Percentiles rank a stretch among this genome's conserved stretches.
These are phyloP conservation scores for Paramecium tetraurelia DNA, from an alignment of 73 alveolate genomes.

Conservation along the genomic window DNA sequence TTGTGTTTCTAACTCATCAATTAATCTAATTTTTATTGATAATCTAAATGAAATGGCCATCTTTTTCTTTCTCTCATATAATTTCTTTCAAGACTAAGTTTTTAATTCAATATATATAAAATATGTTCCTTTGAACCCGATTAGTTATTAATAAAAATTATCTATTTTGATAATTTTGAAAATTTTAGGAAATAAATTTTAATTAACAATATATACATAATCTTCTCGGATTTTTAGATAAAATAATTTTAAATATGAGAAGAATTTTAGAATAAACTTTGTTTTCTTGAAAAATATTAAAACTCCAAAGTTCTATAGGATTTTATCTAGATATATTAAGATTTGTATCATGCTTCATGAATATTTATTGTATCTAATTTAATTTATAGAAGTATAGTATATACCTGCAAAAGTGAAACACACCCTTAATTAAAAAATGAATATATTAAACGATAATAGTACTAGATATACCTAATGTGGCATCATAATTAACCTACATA, in stretches of 20 bases:
- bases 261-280: neutral
- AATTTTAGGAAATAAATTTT: too few relatives aligned
- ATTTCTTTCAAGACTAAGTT: too few relatives aligned
- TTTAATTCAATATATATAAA: too few relatives aligned
- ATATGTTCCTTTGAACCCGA: neutral
- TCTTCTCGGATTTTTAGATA: neutral
- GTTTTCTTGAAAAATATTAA: neutral
- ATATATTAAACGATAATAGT: neutral
- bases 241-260: neutral
- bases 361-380: neutral
- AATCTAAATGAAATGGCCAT: too few relatives aligned
- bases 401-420: neutral
- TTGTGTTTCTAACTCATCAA: too few relatives aligned
- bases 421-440: neutral
- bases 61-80: too few relatives aligned
- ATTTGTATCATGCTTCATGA: conserved; percentile 21
- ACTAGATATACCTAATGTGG: neutral
- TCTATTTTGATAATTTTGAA: too few relatives aligned
- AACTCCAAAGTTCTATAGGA: neutral
- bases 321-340: conserved; percentile 53
- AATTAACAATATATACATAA: too few relatives aligned
- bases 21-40: too few relatives aligned
- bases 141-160: neutral
- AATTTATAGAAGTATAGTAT: neutral
- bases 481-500: neutral